Percentiles rank a stretch among this genome's conserved stretches.
phyloP scores from a whole-genome alignment of 2,329 filamentous ascomycete genomes.

The Pyrenochaeta sp. region DNA sequence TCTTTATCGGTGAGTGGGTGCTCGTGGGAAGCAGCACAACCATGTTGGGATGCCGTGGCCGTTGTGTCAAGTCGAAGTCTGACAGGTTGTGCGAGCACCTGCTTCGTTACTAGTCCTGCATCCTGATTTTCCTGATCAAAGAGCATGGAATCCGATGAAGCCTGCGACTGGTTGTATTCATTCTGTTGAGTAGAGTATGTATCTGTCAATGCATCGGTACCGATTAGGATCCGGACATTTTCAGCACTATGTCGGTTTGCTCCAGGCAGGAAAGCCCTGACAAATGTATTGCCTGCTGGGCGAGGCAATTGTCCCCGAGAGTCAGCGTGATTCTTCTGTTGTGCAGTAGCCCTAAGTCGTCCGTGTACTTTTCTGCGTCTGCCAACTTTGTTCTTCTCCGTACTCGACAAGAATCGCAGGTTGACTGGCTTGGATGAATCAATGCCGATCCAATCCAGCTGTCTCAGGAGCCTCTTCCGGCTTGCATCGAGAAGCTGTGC shows the following conservation, averaged over 20 bases:
- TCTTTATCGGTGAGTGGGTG: constrained; percentile 5
- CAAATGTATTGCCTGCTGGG: constrained; percentile 3
- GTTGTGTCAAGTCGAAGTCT: constrained; percentile 6
- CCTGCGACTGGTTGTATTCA: constrained; percentile 14
- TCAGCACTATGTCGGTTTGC: constrained; percentile 21
- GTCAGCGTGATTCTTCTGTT: background rate
- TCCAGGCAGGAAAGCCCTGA: constrained; percentile 18
- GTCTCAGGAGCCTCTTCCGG: constrained; percentile 39
- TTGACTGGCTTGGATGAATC: constrained; percentile 35
- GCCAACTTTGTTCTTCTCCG: constrained; percentile 41
- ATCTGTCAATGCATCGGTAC: constrained; percentile 44
- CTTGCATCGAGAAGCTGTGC: constrained; percentile 35
- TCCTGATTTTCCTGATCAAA: constrained; percentile 39
- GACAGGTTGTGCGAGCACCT: constrained; percentile 3
- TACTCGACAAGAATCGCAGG: constrained; percentile 35
- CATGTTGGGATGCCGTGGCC: constrained; percentile 1
- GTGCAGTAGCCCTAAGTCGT: constrained; percentile 5
- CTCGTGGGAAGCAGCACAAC: background rate
- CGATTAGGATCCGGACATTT: constrained; percentile 47
- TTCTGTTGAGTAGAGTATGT: constrained; percentile 22
- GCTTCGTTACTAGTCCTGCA: constrained; percentile 10
- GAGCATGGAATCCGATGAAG: constrained; percentile 47
- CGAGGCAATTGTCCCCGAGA: background rate
- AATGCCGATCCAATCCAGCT: constrained; percentile 47
- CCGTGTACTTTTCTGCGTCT: constrained; percentile 41